A percentile compares a stretch with the other conserved stretches of the same genome.
Evolutionary conservation across 2,329 filamentous ascomycete genomes (phyloP).

Genomic region (Aspergillus clavatus): DNA sequence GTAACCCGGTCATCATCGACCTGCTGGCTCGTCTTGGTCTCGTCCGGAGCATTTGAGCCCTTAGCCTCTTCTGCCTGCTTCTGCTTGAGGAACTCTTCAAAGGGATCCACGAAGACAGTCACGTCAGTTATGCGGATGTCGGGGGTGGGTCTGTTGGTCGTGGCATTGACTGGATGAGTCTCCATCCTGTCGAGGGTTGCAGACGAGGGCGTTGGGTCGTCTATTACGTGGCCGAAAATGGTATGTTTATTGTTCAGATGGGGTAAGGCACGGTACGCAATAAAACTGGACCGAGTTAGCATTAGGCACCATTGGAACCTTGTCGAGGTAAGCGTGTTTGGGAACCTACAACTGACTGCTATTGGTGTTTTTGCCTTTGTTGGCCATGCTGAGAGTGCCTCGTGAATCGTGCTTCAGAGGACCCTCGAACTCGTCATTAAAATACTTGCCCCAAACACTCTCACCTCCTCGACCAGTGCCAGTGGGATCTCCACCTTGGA

Average conservation of each 20-base stretch:
- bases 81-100: slow-evolving; percentile 83
- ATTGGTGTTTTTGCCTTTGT: slow-evolving; percentile 98
- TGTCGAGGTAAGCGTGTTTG: neutral
- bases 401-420: slow-evolving; percentile 76
- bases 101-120: slow-evolving; percentile 86
- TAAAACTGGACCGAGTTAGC: slow-evolving; percentile 53
- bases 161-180: slow-evolving; percentile 64
- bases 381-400: slow-evolving; percentile 88
- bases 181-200: slow-evolving; percentile 66
- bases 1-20: slow-evolving; percentile 82
- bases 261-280: slow-evolving; percentile 76
- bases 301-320: neutral
- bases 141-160: slow-evolving; percentile 67
- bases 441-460: slow-evolving; percentile 91
- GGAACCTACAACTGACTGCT: slow-evolving; percentile 68
- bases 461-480: slow-evolving; percentile 86
- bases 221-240: slow-evolving; percentile 85
- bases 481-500: slow-evolving; percentile 91
- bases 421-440: slow-evolving; percentile 88
- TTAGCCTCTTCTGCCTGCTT: slow-evolving; percentile 58
- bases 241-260: slow-evolving; percentile 95
- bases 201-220: slow-evolving; percentile 50
- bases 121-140: slow-evolving; percentile 79
- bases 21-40: slow-evolving; percentile 28
- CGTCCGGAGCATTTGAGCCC: slow-evolving; percentile 16